Evolutionary conservation across 2,329 filamentous ascomycete species (phyloP).

Genomic region (Epichloe gansuensis): DNA sequence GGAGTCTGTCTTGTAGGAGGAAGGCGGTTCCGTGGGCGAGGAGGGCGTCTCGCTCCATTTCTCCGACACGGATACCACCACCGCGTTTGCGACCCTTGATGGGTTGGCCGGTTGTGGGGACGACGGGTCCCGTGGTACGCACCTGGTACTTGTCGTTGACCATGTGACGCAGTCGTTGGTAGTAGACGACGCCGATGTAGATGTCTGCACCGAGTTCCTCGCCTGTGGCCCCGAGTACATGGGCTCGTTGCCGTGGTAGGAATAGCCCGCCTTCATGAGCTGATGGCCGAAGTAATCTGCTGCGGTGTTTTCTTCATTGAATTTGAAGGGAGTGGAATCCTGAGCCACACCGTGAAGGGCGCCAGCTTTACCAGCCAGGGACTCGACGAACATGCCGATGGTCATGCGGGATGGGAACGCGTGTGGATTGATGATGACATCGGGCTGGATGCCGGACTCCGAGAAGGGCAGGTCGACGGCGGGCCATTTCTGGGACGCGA

Average conservation of each 20-base stretch:
- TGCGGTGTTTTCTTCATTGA: constrained; percentile 83
- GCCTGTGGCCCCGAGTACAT: constrained; percentile 96
- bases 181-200: constrained; percentile 94
- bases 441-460: constrained; percentile 90
- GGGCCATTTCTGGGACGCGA: constrained; percentile 92
- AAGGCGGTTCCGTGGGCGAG: constrained; percentile 93
- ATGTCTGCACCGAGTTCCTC: constrained; percentile 91
- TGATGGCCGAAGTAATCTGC: constrained; percentile 94
- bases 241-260: constrained; percentile 96
- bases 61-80: constrained; percentile 96
- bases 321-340: constrained; percentile 90
- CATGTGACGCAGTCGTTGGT: constrained; percentile 97
- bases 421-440: constrained; percentile 98
- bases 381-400: constrained; percentile 98
- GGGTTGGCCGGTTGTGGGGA: constrained; percentile 81
- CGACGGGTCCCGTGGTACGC: constrained; percentile 86
- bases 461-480: constrained; percentile 90
- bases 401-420: constrained; percentile 99
- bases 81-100: constrained; percentile 95
- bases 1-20: constrained; percentile 82
- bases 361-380: constrained; percentile 86
- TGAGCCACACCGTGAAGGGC: constrained; percentile 92
- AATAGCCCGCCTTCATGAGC: constrained; percentile 88
- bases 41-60: constrained; percentile 96
- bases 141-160: constrained; percentile 99